Conservation (phyloP, 768 basidiomycete genomes). For the Suillus brevipes region DNA sequence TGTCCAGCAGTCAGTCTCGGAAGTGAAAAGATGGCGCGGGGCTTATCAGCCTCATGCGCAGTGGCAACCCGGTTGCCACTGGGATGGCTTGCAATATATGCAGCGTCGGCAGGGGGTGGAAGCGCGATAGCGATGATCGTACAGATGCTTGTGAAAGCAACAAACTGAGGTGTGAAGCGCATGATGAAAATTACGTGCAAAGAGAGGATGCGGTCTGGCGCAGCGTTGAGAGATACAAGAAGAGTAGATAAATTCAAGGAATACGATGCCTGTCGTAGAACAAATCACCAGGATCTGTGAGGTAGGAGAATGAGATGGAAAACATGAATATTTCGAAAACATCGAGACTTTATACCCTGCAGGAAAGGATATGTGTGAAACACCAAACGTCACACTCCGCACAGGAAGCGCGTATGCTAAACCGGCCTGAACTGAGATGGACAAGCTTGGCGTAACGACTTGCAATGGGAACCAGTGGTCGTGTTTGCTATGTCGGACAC, state of each 20-base stretch:
- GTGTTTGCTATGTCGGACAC: not conserved
- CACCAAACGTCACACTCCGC: not conserved
- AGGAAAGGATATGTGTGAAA: not conserved
- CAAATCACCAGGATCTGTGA: slow-evolving; percentile 58
- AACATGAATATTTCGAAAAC: slow-evolving; percentile 18
- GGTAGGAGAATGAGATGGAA: slow-evolving; percentile 39
- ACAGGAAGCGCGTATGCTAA: not conserved
- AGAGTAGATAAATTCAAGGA: not conserved
- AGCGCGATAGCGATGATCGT: slow-evolving; percentile 45
- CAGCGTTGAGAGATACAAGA: not conserved
- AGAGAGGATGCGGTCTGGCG: slow-evolving; percentile 17
- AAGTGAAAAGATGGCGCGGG: not conserved
- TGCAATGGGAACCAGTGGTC: not conserved
- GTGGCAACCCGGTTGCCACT: slow-evolving; percentile 6
- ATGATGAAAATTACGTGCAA: slow-evolving; percentile 35
- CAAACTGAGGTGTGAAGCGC: slow-evolving; percentile 52
- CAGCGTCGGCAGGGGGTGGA: slow-evolving; percentile 39
- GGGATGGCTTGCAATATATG: slow-evolving; percentile 33
- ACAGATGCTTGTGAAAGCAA: slow-evolving; percentile 46
- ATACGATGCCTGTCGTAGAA: slow-evolving; percentile 2
- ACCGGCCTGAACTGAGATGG: not conserved
- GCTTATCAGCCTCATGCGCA: not conserved
- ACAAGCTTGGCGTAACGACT: not conserved
- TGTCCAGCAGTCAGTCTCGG: not conserved
- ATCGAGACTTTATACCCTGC: not conserved